phyloP scores from a whole-genome alignment of 2,329 filamentous ascomycete species.

The Trichoderma cornu-damae region DNA sequence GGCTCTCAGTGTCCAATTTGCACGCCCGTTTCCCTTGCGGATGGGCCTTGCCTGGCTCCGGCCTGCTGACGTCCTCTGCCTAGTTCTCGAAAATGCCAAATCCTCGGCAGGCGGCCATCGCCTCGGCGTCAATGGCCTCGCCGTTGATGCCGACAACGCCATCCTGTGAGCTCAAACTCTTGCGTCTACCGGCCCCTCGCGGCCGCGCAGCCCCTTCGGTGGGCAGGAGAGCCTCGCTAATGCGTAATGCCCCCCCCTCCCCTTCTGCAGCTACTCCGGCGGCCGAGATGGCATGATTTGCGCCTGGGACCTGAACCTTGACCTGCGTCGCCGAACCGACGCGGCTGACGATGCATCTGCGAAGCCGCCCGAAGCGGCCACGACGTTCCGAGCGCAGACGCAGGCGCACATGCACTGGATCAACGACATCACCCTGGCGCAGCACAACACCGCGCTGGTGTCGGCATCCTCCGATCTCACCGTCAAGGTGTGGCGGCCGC shows the following conservation, averaged over 20 bases:
- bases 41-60: neutral
- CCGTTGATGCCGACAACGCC: slow-evolving; percentile 74
- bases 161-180: slow-evolving; percentile 70
- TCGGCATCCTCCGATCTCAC: slow-evolving; percentile 92
- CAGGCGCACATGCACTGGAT: slow-evolving; percentile 92
- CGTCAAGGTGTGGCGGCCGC: slow-evolving; percentile 86
- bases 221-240: neutral
- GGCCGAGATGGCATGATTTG: slow-evolving; percentile 94
- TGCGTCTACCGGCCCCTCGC: slow-evolving; percentile 18
- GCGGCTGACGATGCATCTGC: slow-evolving; percentile 29
- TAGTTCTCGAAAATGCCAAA: slow-evolving; percentile 56
- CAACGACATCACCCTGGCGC: slow-evolving; percentile 80
- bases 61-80: neutral
- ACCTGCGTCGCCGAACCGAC: slow-evolving; percentile 44
- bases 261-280: slow-evolving; percentile 71
- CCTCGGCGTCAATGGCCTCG: slow-evolving; percentile 90
- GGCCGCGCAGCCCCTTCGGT: neutral
- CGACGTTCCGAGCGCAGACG: slow-evolving; percentile 56
- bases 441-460: slow-evolving; percentile 72
- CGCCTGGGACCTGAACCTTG: slow-evolving; percentile 83
- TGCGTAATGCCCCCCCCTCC: neutral
- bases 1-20: too few relatives aligned
- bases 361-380: slow-evolving; percentile 39
- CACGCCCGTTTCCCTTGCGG: neutral
- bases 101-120: slow-evolving; percentile 71